Evolutionary conservation across 148 eudicot genomes (phyloP), one percentile per base, ranked within the genome.

Genomic region (Nepenthes mirabilis): DNA sequence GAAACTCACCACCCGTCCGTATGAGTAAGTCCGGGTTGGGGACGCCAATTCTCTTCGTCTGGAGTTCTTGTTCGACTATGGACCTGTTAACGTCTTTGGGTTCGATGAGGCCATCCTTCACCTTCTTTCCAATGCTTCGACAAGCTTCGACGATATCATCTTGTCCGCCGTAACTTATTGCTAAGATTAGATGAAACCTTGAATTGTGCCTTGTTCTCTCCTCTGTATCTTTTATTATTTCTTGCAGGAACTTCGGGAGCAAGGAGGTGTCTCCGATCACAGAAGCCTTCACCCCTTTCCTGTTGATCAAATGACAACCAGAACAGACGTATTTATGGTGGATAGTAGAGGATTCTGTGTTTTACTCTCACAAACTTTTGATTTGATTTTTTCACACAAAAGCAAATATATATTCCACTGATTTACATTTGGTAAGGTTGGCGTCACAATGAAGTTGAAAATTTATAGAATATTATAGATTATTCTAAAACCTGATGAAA

Each of bases 21-120:
- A 80, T 77, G 8, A 80, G 61, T 14, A 80, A 57, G 69, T 80
- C 84, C 5, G 79, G 84, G 9, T 48, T 33, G 4, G 76, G 76
- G 6, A 52, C 53, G 14, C 64, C 56, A 1, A 59, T 47, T 11
- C 67, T 52, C n/a, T 56, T 70, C 0, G 84, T 80, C 60, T 68
- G 52, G 3, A 80, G 73, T n/a, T 80, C 69, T 62, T 73, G 47
- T 23, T 76, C 55, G 13, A 80, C n/a, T 14, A 76, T 11, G 49
- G 60, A 13, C 1, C 58, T 71, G 47, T 76, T 63, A 7, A 80
- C 57, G 14, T 73, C 76, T 67, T 70, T 47, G 0, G 66, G 60
- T 36, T 67, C 51, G 14, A 78, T 14, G 2, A 56, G 34, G 1
- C 75, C 81, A 13, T 76, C 67, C 34, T 69, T 73, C 33, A 74